Evolutionary conservation across 768 basidiomycete species (phyloP).

Genomic region (Galerina sulciceps): DNA sequence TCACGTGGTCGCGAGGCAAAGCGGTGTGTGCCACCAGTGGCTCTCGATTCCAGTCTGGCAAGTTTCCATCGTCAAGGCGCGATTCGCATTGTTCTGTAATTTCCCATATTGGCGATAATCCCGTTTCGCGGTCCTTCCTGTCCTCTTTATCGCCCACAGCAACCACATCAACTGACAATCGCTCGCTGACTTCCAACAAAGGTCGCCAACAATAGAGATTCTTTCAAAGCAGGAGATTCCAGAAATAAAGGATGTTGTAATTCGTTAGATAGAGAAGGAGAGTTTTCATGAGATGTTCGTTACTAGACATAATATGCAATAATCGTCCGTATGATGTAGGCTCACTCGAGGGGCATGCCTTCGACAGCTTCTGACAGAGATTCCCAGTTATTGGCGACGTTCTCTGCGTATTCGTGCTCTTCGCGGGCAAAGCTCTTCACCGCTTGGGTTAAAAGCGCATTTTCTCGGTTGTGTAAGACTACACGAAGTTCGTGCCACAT

Average conservation of each 20-base stretch:
- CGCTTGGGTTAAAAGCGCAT: conserved; percentile 74
- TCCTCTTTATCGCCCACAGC: no score
- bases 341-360: conserved; percentile 84
- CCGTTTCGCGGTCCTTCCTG: no score
- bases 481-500: conserved; percentile 97
- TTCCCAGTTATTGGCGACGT: conserved; percentile 72
- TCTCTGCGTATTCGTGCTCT: conserved; percentile 71
- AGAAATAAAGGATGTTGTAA: neutral
- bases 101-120: no score
- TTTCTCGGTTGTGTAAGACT: conserved; percentile 89
- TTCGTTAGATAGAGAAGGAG: conserved; percentile 3
- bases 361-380: conserved; percentile 73
- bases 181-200: no score
- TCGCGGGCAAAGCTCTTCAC: conserved; percentile 76
- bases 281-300: conserved; percentile 18
- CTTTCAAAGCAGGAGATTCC: no score
- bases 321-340: neutral
- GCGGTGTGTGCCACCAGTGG: neutral
- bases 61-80: no score
- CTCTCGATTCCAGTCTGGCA: no score
- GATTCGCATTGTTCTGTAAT: no score
- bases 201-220: no score
- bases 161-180: no score
- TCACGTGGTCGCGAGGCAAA: conserved; percentile 9
- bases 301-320: neutral